Evolutionary conservation across 495 filamentous ascomycete species (phyloP).

Genomic region (Aspergillus asperescens): DNA sequence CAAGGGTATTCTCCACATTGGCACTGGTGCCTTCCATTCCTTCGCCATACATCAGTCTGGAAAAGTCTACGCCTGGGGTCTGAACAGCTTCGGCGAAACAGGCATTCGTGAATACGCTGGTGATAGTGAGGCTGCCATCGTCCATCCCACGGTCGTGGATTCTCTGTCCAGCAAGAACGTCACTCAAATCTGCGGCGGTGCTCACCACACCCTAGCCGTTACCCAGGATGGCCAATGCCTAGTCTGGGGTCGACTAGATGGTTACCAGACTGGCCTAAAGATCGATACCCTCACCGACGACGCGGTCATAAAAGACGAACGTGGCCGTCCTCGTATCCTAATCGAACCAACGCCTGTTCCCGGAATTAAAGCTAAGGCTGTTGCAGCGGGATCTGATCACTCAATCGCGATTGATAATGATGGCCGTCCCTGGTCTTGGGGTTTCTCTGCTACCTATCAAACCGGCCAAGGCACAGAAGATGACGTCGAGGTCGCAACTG

Average conservation of each 20-base stretch:
- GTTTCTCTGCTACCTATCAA: slow-evolving; percentile 60
- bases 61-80: slow-evolving; percentile 75
- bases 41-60: slow-evolving; percentile 70
- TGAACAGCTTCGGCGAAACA: slow-evolving; percentile 81
- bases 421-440: slow-evolving; percentile 58
- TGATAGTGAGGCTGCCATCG: slow-evolving; percentile 53
- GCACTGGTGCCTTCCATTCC: slow-evolving; percentile 52
- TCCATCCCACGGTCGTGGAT: slow-evolving; percentile 54
- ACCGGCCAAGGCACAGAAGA: slow-evolving; percentile 55
- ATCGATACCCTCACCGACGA: slow-evolving; percentile 44
- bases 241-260: slow-evolving; percentile 58
- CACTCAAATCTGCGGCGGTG: slow-evolving; percentile 47
- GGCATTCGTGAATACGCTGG: slow-evolving; percentile 67
- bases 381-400: slow-evolving; percentile 53
- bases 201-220: slow-evolving; percentile 54
- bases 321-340: slow-evolving; percentile 49
- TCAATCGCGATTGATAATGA: slow-evolving; percentile 51
- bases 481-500: slow-evolving; percentile 52
- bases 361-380: slow-evolving; percentile 36
- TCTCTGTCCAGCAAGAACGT: slow-evolving; percentile 48
- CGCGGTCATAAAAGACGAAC: slow-evolving; percentile 45
- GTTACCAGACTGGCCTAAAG: slow-evolving; percentile 52
- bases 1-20: slow-evolving; percentile 50
- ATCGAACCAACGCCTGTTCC: slow-evolving; percentile 49
- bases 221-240: slow-evolving; percentile 50